Conservation (phyloP, 257 asterid species). For the Asclepias syriaca region DNA sequence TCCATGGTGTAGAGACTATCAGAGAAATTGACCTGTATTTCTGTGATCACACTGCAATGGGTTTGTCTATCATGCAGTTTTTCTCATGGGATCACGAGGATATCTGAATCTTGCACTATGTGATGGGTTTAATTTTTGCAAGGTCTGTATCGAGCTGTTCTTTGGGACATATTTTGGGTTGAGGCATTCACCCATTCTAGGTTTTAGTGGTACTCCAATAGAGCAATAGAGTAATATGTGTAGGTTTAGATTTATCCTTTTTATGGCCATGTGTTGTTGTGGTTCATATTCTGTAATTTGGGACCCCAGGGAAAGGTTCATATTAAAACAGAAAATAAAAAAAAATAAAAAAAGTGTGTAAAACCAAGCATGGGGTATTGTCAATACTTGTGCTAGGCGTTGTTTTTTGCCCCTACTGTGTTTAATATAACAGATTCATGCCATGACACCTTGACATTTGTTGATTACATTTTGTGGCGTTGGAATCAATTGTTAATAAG, state of each 20-base stretch:
- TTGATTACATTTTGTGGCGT: neutral
- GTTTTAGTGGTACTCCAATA: constrained; percentile 35
- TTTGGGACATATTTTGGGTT: constrained; percentile 21
- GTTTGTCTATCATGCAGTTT: constrained; percentile 12
- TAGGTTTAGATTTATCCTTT: constrained; percentile 33
- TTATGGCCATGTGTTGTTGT: constrained; percentile 20
- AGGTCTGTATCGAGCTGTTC: constrained; percentile 35
- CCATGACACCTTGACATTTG: constrained; percentile 4
- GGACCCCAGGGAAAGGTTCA: constrained; percentile 13
- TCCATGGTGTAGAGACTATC: constrained; percentile 1
- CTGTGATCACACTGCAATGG: constrained; percentile 1
- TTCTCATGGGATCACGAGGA: constrained; percentile 7
- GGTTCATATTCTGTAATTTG: constrained; percentile 35
- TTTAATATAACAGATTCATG: constrained; percentile 13
- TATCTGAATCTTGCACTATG: neutral
- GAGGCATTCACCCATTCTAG: constrained; percentile 26
- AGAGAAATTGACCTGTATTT: constrained; percentile 5
- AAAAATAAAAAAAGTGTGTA: constrained; percentile 9
- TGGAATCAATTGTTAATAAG: constrained; percentile 4
- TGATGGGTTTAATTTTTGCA: constrained; percentile 29
- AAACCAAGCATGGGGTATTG: constrained; percentile 11
- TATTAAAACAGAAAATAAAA: neutral
- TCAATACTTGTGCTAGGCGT: constrained; percentile 5
- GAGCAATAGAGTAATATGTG: constrained; percentile 36
- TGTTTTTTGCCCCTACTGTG: neutral